phyloP scores from a whole-genome alignment of 257 asterid species.

The Solanum clarkiae region DNA sequence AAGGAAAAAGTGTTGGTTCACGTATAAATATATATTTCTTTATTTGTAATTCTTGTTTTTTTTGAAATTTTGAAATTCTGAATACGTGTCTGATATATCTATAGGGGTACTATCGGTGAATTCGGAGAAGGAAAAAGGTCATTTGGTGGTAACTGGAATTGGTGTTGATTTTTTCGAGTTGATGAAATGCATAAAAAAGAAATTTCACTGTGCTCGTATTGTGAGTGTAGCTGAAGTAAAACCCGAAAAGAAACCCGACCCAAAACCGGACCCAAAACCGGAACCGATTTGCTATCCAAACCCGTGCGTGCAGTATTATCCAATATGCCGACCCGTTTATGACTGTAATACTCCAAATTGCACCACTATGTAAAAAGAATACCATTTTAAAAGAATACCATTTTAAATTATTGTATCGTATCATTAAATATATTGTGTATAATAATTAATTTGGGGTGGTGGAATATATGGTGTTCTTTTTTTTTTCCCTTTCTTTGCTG shows the following conservation, averaged over 20 bases:
- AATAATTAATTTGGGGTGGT: not conserved
- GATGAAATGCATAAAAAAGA: slow-evolving; percentile 18
- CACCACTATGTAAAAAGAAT: not conserved
- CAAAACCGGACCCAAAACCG: not conserved
- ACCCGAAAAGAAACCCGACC: not conserved
- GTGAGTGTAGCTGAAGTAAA: not conserved
- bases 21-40: no score
- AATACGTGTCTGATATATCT: not conserved
- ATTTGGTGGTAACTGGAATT: slow-evolving; percentile 23
- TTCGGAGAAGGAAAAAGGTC: not conserved
- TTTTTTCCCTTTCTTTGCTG: not conserved
- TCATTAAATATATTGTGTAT: not conserved
- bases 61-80: rapidly evolving
- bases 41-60: not conserved
- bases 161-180: slow-evolving; percentile 22
- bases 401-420: not conserved
- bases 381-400: not conserved
- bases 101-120: slow-evolving; percentile 21
- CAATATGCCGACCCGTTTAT: not conserved
- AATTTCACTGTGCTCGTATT: slow-evolving; percentile 14
- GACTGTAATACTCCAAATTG: not conserved
- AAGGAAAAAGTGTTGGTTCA: not conserved
- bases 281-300: not conserved
- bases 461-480: not conserved
- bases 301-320: not conserved